A percentile compares a stretch with the other conserved stretches of the same genome.
phyloP scores from a whole-genome alignment of 495 filamentous ascomycete genomes.

The Neurospora discreta region DNA sequence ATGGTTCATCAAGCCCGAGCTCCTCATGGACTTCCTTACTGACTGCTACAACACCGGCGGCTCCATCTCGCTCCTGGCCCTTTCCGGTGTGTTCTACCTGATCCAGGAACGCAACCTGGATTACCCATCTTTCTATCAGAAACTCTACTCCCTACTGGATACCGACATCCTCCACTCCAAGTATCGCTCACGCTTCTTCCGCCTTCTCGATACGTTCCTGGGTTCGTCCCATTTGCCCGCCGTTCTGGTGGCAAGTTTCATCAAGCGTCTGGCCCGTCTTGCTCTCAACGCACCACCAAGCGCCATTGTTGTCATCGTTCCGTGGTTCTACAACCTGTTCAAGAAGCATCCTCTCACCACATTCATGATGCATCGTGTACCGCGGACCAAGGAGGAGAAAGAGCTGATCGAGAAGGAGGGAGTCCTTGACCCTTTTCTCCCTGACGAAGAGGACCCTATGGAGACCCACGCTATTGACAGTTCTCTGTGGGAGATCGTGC shows the following conservation, averaged over 20 bases:
- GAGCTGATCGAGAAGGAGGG: slow-evolving; percentile 51
- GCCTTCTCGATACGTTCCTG: slow-evolving; percentile 83
- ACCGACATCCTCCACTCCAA: slow-evolving; percentile 80
- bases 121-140: slow-evolving; percentile 88
- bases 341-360: slow-evolving; percentile 82
- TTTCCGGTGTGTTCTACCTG: slow-evolving; percentile 91
- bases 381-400: slow-evolving; percentile 43
- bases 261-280: slow-evolving; percentile 79
- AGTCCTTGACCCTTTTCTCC: slow-evolving; percentile 69
- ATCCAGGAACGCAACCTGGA: slow-evolving; percentile 90
- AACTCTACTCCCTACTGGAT: slow-evolving; percentile 86
- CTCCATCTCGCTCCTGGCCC: slow-evolving; percentile 70
- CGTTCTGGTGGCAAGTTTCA: slow-evolving; percentile 82
- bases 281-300: slow-evolving; percentile 75
- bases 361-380: slow-evolving; percentile 85
- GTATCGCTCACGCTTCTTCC: slow-evolving; percentile 87
- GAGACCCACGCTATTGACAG: slow-evolving; percentile 81
- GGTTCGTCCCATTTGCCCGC: slow-evolving; percentile 89
- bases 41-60: slow-evolving; percentile 84
- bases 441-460: slow-evolving; percentile 68
- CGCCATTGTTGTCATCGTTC: slow-evolving; percentile 78
- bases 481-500: slow-evolving; percentile 88
- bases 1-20: slow-evolving; percentile 74
- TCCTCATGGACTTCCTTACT: slow-evolving; percentile 95
- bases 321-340: slow-evolving; percentile 91